Evolutionary conservation across 108 stramenopile genomes (phyloP), one percentile per base, ranked within the genome.

Genomic region (Cylindrotheca closterium): DNA sequence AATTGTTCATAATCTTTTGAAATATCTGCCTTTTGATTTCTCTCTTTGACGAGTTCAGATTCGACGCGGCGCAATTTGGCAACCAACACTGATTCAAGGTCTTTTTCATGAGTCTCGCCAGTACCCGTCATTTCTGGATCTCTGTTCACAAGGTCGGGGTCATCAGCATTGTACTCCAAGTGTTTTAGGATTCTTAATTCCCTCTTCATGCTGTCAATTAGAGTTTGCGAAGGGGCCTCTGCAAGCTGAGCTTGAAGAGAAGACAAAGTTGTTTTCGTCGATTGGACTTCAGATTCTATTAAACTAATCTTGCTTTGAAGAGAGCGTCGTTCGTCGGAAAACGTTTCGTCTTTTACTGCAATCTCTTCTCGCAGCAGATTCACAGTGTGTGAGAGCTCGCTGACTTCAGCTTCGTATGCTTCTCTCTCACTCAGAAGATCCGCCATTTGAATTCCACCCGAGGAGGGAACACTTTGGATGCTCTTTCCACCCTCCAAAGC

Each of bases 321-420:
- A 4, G 51, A 31, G 0, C 57, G 47, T 18, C 65, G 73, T 54
- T 86, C 82, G 10, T 80, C 81, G 8, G 65, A 24, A 18, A 81
- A 49, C 47, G 70, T 54, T 25, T 85, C 72, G n/a, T 90, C 86
- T 52, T 88, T 91, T 50, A 71, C 0, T 4, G 60, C 47, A 45
- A 90, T 47, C 49, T 92, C 90, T 61, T 92, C 88, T 42, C 90
- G 78, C 28, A 95, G 78, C 1, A 86, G 69, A 77, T 76, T 89
- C 45, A 79, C 87, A 15, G 82, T 79, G 45, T 80, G 69, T 12
- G 88, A 80, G 22, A 91, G 63, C 53, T 95, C 68, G 55, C 66
- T 56, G 52, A 84, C 83, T 71, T 94, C 93, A 12, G 93, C 93
- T 59, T 94, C 93, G 60, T 89, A 94, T 8, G 89, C 93, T 59